These are phyloP conservation scores for sunflower (Helianthus annuus) DNA, from an alignment of 129 eudicot genomes.

Conservation along the genomic window HanXRQr2.0-SUNRISE NC_035442.2:95495077-95495576, in stretches of 20 bases:
- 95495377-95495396: slow-evolving; percentile 88
- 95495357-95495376: slow-evolving; percentile 69
- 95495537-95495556: slow-evolving; percentile 1
- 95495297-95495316: slow-evolving; percentile 66
- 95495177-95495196: not conserved
- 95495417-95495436: slow-evolving; percentile 98
- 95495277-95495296: slow-evolving; percentile 86
- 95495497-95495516: slow-evolving; percentile 19
- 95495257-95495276: slow-evolving; percentile 51
- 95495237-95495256: not conserved
- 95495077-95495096: not conserved
- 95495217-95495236: not conserved
- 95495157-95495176: not conserved
- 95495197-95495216: slow-evolving; percentile 16
- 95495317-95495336: slow-evolving; percentile 73
- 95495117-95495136: not conserved
- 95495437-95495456: slow-evolving; percentile 82
- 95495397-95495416: slow-evolving; percentile 94
- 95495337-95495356: slow-evolving; percentile 90
- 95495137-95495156: not conserved
- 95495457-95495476: slow-evolving; percentile 99
- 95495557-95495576: not conserved
- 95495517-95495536: not conserved
- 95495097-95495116: not conserved
- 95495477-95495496: slow-evolving; percentile 95